Base-by-base conservation (phyloP, 208 protist species). In the Porcisia deanei region DNA sequence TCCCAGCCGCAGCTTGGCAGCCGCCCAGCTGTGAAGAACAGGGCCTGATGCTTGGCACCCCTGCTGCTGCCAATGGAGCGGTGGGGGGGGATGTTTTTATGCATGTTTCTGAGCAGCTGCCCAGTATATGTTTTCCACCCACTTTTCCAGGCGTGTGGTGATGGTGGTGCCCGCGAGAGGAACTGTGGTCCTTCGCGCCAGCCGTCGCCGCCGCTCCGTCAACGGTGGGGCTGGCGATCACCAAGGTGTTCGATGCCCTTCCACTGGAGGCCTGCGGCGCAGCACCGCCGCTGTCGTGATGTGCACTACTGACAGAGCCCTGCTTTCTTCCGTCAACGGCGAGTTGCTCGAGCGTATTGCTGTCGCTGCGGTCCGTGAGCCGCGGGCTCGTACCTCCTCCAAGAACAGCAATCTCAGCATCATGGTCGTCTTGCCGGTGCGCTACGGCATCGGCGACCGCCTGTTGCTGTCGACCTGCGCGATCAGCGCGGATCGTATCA, bases 401-500 rank as follows among this genome's bases (percentile, higher is more conserved):
- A 54, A 45, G n/a, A 25, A 39, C 20, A 4, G 9, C 66, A 43
- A 53, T 30, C 18, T 53, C 12, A 54, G 65, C 20, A 30, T 30
- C 55, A 3, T 37, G 55, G 43, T 63, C 37, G 39, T 71, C 63
- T 39, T 75, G 68, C 54, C 47, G 76, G 6, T 54, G 64, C 7
- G 45, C 71, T 41, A 76, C 71, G 1, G 55, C 53, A 37, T 75
- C 66, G 14, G 57, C 43, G 45, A 74, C 66, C 5, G 58, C 66
- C 49, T 60, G 57, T 16, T 66, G 41, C 53, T 37, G 58, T n/a
- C 77, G 66, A 52, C 41, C 37, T 60, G 10, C n/a, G 5, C 72
- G 72, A 10, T 54, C 73, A 1, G 14, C 52, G 18, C 72, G 71
- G 37, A 77, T 22, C 0, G 14, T 22, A 22, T 91, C 70, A 71